phyloP scores from a whole-genome alignment of 2,329 filamentous ascomycete species.

The Fusarium sp. region DNA sequence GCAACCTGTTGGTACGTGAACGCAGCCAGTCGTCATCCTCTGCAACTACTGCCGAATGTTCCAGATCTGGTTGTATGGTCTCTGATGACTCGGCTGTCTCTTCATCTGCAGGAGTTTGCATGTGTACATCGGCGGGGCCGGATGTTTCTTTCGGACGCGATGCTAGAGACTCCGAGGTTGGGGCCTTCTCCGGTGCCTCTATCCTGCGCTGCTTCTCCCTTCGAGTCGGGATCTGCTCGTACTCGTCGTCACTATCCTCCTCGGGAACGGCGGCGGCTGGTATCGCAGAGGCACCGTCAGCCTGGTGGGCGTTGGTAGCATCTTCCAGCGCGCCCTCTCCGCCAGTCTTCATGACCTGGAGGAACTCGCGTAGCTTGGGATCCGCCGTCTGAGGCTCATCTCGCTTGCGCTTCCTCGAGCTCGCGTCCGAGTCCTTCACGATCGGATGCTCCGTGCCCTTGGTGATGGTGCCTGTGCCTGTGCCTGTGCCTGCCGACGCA shows the following conservation, averaged over 20 bases:
- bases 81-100: constrained; percentile 38
- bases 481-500: constrained; percentile 20
- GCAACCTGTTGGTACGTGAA: constrained; percentile 84
- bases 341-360: constrained; percentile 80
- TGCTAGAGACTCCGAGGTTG: constrained; percentile 29
- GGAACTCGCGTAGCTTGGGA: constrained; percentile 86
- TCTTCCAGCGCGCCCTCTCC: constrained; percentile 50
- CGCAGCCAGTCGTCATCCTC: constrained; percentile 93
- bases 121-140: constrained; percentile 15
- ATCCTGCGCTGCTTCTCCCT: constrained; percentile 58
- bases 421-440: constrained; percentile 54
- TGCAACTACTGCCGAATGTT: constrained; percentile 54
- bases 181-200: constrained; percentile 42
- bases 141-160: constrained; percentile 35
- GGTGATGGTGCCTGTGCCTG: constrained; percentile 5
- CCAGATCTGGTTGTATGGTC: constrained; percentile 32
- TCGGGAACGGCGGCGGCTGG: constrained; percentile 56
- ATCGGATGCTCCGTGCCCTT: constrained; percentile 33
- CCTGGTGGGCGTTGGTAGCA: constrained; percentile 41
- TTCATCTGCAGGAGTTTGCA: constrained; percentile 26
- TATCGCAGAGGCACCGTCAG: constrained; percentile 33
- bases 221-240: constrained; percentile 73
- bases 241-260: constrained; percentile 79
- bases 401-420: constrained; percentile 77
- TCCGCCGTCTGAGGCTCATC: constrained; percentile 71